Conservation (phyloP, 306 rosid species). For the Biancaea sappan region DNA sequence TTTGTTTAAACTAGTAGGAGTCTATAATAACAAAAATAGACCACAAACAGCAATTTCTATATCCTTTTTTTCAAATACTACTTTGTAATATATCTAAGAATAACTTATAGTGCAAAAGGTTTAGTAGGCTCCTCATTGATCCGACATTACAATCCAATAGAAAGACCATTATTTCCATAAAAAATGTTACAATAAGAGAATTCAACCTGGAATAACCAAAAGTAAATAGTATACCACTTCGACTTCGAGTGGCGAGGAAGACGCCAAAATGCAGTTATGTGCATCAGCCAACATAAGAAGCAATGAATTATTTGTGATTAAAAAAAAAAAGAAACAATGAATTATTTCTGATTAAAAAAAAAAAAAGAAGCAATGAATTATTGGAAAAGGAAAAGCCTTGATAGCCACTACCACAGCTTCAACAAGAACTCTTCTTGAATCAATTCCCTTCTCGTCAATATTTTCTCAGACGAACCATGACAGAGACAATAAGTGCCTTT, state of each 20-base stretch:
- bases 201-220: slow-evolving; percentile 16
- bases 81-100: background rate
- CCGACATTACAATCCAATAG: background rate
- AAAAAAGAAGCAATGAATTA: slow-evolving; percentile 37
- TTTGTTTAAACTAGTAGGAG: background rate
- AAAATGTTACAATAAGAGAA: slow-evolving; percentile 11
- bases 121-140: background rate
- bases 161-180: slow-evolving; percentile 20
- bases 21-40: background rate
- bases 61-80: background rate
- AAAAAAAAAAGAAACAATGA: too few relatives aligned
- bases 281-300: slow-evolving; percentile 25
- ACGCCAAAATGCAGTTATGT: slow-evolving; percentile 19
- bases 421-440: slow-evolving; percentile 30
- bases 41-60: background rate
- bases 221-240: background rate
- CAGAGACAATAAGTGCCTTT: slow-evolving; percentile 15
- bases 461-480: slow-evolving; percentile 24
- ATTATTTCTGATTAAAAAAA: too few relatives aligned
- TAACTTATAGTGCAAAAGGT: background rate
- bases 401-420: slow-evolving; percentile 33
- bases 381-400: slow-evolving; percentile 42
- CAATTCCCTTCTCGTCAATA: slow-evolving; percentile 35
- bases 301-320: slow-evolving; percentile 49
- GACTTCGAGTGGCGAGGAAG: slow-evolving; percentile 9